A percentile compares a stretch with the other conserved stretches of the same genome.
Conservation (phyloP, 2,329 filamentous ascomycete species). For the Parastagonospora avenae region DNA sequence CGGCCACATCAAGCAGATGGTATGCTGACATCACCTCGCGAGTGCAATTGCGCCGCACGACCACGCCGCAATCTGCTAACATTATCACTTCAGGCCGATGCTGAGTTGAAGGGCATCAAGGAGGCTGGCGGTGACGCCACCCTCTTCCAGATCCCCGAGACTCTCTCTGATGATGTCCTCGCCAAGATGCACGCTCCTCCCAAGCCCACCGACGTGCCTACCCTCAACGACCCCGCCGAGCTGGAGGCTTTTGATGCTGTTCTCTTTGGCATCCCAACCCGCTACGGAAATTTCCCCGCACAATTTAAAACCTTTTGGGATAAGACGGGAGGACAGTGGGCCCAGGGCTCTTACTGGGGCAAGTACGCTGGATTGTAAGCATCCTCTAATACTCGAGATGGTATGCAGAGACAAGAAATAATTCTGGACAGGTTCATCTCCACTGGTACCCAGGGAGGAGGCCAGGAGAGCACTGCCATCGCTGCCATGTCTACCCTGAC, state of each 20-base stretch:
- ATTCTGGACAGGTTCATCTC: conserved; percentile 75
- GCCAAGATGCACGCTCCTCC: conserved; percentile 87
- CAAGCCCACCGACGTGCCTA: conserved; percentile 69
- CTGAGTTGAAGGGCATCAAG: conserved; percentile 89
- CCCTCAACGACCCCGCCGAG: conserved; percentile 63
- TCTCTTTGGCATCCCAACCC: conserved; percentile 92
- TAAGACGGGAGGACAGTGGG: conserved; percentile 85
- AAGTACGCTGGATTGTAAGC: conserved; percentile 71
- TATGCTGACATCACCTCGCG: conserved; percentile 17
- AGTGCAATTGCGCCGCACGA: not conserved
- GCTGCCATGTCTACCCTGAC: conserved; percentile 81
- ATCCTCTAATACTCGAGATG: too few relatives aligned
- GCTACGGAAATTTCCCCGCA: conserved; percentile 95
- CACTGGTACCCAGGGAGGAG: conserved; percentile 80
- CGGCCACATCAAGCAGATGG: conserved; percentile 41
- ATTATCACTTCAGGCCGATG: conserved; percentile 69
- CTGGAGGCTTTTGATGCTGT: conserved; percentile 84
- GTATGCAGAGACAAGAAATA: too few relatives aligned
- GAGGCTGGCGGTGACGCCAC: conserved; percentile 81
- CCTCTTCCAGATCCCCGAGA: conserved; percentile 88
- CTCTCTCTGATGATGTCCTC: conserved; percentile 81
- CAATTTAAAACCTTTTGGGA: conserved; percentile 98
- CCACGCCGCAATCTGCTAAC: conserved; percentile 3
- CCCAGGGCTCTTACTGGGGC: conserved; percentile 74
- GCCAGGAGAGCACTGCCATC: conserved; percentile 88